Evolutionary conservation across 169 alveolate species (phyloP).

Genomic region (Cryptosporidium viatorum): DNA sequence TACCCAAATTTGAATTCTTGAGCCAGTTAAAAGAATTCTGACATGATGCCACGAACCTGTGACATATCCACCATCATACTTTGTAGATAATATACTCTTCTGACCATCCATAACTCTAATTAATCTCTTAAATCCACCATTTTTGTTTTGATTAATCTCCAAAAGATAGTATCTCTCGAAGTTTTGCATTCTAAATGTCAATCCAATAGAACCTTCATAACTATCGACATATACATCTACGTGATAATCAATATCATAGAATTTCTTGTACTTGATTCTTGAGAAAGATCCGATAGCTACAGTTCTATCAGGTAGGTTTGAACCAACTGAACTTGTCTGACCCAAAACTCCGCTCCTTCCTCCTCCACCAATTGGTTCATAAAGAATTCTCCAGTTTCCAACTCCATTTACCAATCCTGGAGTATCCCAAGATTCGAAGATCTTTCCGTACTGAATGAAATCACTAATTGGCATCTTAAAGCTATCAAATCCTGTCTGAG

Average conservation of each 20-base stretch:
- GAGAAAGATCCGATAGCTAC: constrained; percentile 81
- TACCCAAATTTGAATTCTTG: constrained; percentile 72
- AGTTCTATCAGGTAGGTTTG: constrained; percentile 22
- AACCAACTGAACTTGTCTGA: constrained; percentile 74
- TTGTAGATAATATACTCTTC: constrained; percentile 85
- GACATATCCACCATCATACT: constrained; percentile 81
- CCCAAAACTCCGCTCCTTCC: constrained; percentile 75
- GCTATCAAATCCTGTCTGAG: constrained; percentile 71
- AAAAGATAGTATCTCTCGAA: constrained; percentile 82
- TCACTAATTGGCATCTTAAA: constrained; percentile 74
- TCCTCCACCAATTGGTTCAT: constrained; percentile 74
- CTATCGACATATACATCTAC: constrained; percentile 81
- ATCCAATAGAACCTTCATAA: constrained; percentile 82
- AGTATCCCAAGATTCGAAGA: constrained; percentile 72
- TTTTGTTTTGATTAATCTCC: constrained; percentile 80
- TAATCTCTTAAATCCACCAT: constrained; percentile 86
- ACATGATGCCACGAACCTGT: constrained; percentile 85
- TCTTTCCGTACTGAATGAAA: constrained; percentile 55
- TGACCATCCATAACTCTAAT: constrained; percentile 86
- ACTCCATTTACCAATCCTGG: constrained; percentile 71
- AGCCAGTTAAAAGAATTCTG: constrained; percentile 75
- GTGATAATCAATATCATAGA: constrained; percentile 80
- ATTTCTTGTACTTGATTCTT: constrained; percentile 80
- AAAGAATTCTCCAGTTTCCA: constrained; percentile 74
- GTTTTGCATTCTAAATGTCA: constrained; percentile 83